phyloP scores from a whole-genome alignment of 495 filamentous ascomycete species.

The Podospora anserina region DNA sequence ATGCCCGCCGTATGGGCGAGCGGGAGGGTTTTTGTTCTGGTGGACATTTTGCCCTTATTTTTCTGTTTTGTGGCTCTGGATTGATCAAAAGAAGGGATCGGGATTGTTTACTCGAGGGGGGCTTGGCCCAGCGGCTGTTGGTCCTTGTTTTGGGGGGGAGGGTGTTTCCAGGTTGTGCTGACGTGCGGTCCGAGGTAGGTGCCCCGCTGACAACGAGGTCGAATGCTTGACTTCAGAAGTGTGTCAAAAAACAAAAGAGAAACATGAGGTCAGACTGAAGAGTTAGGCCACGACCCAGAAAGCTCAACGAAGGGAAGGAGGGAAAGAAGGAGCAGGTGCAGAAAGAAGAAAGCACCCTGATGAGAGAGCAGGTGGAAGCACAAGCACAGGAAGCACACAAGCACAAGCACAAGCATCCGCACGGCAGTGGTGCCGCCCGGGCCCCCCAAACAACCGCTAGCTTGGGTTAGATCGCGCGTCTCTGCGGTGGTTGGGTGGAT shows the following conservation, averaged over 20 bases:
- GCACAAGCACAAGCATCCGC: neutral
- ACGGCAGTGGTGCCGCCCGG: neutral
- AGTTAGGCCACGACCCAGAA: neutral
- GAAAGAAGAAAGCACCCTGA: neutral
- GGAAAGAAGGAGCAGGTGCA: neutral
- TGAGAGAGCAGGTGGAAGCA: neutral
- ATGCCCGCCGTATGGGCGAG: slow-evolving; percentile 84
- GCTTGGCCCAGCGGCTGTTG: neutral
- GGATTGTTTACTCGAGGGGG: slow-evolving; percentile 1
- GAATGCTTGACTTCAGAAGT: neutral
- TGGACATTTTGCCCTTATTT: slow-evolving; percentile 36
- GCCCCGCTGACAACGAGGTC: neutral
- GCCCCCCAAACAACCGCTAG: slow-evolving; percentile 7
- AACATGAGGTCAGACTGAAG: neutral
- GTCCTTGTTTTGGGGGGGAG: neutral
- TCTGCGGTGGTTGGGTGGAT: slow-evolving; percentile 13
- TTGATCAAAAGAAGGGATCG: neutral
- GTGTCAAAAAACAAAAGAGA: neutral
- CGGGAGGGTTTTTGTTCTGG: slow-evolving; percentile 43
- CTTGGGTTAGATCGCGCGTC: slow-evolving; percentile 2
- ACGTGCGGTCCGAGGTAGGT: neutral
- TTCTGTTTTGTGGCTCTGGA: neutral
- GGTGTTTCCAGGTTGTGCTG: neutral
- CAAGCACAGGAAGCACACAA: neutral
- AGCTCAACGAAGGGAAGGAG: neutral